A percentile compares a stretch with the other conserved stretches of the same genome.
phyloP scores from a whole-genome alignment of 1,284 basidiomycete genomes.

The Boletellus deceptivus region DNA sequence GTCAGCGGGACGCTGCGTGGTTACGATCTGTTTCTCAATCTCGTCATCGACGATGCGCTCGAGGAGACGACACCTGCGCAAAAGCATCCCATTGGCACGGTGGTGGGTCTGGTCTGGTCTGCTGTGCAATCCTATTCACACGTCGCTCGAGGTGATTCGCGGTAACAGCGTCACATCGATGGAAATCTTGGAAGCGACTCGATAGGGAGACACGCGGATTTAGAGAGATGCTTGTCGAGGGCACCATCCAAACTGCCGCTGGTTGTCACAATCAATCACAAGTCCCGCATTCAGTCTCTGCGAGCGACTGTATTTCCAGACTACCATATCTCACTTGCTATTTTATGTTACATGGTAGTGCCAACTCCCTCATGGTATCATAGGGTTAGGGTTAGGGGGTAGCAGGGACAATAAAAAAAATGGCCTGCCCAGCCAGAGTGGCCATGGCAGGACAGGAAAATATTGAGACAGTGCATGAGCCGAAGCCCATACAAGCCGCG shows the following conservation, averaged over 20 bases:
- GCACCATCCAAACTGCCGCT: too few species aligned
- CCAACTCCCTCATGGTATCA: background rate
- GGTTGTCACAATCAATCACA: too few species aligned
- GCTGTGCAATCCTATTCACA: constrained; percentile 9
- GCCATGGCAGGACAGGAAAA: constrained; percentile 59
- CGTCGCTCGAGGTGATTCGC: constrained; percentile 73
- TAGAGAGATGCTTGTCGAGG: too few species aligned
- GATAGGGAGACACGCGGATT: constrained; percentile 25
- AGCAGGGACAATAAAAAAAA: background rate
- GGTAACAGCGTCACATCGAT: constrained; percentile 94
- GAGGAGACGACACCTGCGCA: constrained; percentile 92
- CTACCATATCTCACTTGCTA: too few species aligned
- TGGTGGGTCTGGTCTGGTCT: constrained; percentile 55
- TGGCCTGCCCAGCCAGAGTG: constrained; percentile 39
- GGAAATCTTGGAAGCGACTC: constrained; percentile 75
- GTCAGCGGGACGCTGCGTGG: constrained; percentile 95
- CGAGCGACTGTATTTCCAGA: too few species aligned
- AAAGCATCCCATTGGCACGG: constrained; percentile 86
- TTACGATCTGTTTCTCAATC: constrained; percentile 98
- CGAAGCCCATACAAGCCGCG: constrained; percentile 34
- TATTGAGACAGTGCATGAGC: constrained; percentile 56
- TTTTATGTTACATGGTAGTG: too few species aligned
- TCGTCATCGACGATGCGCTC: constrained; percentile 93
- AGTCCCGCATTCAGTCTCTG: too few species aligned
- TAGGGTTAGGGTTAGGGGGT: constrained; percentile 44